Conservation (phyloP, 164 flowering plant species). For the Macadamia integrifolia region DNA sequence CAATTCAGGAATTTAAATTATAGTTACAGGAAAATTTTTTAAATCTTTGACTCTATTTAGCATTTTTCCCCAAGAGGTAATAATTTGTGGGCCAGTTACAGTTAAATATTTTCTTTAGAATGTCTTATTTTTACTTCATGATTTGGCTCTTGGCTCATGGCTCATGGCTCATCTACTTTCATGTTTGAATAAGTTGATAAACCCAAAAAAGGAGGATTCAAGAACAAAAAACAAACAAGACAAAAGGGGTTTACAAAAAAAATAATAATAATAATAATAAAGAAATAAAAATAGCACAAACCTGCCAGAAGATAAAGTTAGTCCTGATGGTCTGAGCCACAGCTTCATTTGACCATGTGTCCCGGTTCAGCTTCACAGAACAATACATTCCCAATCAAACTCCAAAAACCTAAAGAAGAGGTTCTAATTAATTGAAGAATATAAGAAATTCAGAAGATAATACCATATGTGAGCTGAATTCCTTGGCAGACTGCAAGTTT, state of each 20-base stretch:
- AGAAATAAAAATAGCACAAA: conserved; percentile 14
- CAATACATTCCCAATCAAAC: conserved; percentile 8
- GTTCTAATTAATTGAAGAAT: background rate
- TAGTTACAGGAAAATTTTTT: no score
- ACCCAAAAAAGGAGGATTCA: background rate
- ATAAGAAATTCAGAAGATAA: background rate
- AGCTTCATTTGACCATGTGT: conserved; percentile 99
- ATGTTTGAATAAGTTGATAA: no score
- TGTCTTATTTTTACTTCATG: no score
- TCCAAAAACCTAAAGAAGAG: background rate
- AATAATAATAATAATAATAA: background rate
- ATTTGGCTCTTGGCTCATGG: no score
- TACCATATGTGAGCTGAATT: conserved; percentile 97
- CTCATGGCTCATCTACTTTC: no score
- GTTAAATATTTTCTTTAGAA: no score
- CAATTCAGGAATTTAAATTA: no score
- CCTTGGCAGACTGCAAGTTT: conserved; percentile 88
- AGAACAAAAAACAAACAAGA: background rate
- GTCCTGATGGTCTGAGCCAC: conserved; percentile 79
- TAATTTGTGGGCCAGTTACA: no score
- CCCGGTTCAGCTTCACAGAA: conserved; percentile 74
- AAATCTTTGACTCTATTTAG: no score
- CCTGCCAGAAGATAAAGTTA: conserved; percentile 99
- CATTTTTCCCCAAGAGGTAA: no score
- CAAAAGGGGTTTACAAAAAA: background rate